These are phyloP conservation scores for Mycotypha africana DNA, from an alignment of 371 early-diverging fungal species.

Conservation along the genomic window DNA sequence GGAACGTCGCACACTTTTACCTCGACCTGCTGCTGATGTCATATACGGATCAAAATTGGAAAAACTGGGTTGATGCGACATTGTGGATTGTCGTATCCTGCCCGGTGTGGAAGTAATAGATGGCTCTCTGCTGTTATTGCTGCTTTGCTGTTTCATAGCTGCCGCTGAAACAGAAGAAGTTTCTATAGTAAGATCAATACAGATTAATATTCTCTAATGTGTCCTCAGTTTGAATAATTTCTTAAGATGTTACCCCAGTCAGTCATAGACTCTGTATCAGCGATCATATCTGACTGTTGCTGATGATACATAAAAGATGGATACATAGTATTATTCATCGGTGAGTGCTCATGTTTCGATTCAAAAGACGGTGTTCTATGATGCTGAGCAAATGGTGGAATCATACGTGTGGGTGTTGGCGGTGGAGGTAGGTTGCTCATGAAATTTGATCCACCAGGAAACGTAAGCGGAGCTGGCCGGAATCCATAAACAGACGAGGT, in stretches of 20 bases:
- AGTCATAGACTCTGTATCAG: not conserved
- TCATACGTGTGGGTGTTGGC: not conserved
- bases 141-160: not conserved
- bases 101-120: too few species aligned
- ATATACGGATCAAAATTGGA: too few species aligned
- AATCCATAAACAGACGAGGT: not conserved
- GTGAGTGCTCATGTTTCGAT: constrained; percentile 3
- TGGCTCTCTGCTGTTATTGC: constrained; percentile 4
- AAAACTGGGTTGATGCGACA: too few species aligned
- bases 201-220: too few species aligned
- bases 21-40: constrained; percentile 5
- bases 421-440: not conserved
- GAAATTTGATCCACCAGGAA: not conserved
- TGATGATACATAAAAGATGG: too few species aligned
- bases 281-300: not conserved
- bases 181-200: not conserved
- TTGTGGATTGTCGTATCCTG: too few species aligned
- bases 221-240: too few species aligned
- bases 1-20: not conserved
- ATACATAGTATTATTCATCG: too few species aligned
- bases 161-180: not conserved
- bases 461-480: constrained; percentile 1
- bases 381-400: not conserved
- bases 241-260: constrained; percentile 15
- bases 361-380: constrained; percentile 13